Evolutionary conservation across 371 early-diverging fungal genomes (phyloP), one percentile per base, ranked within the genome.

Genomic region (Batkoa obscura): DNA sequence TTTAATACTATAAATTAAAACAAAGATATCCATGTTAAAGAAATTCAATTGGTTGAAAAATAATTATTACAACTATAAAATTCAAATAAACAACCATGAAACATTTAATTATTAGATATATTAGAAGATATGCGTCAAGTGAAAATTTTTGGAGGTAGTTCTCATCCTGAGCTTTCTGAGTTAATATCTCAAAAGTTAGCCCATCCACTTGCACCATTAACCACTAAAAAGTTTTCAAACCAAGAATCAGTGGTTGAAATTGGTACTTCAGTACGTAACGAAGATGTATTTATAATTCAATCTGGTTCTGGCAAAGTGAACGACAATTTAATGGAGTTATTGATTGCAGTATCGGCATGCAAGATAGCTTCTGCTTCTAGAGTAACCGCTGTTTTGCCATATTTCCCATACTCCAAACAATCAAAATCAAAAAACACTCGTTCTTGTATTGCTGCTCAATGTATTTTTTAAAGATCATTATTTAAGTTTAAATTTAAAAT

Each of bases 221-320:
- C 69, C 47, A 66, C 86, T 50, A 78, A 82, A 59, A 78, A 78
- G 64, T 86, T 82, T 66, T 72, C 79, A 58, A 88, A 87, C 68
- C 73, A 75, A 65, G 89, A 88, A 64, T 76, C 71, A 43, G 71
- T 75, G 10, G 82, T 84, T 36, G 80, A 84, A 54, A 75, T 79
- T 59, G 72, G 78, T 69, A 63, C 47, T 39, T 94, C 94, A 53
- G 90, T 96, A 59, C 86, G 96, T 58, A 79, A 90, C 50, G 79
- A 90, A 65, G 93, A 95, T 72, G 92, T 95, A n/a, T 95, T 80
- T 68, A 88, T 97, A 59, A 88, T 97, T 60, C 96, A 95, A 67
- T 85, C 86, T 36, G 94, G 95, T 10, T 88, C 85, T 23, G 72
- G 72, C 55, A 67, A 74, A 37, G 84, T 91, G 69, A 95, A 96